These are phyloP conservation scores for Claviceps sp. DNA, from an alignment of 2,329 filamentous ascomycete genomes.

Conservation along the genomic window DNA sequence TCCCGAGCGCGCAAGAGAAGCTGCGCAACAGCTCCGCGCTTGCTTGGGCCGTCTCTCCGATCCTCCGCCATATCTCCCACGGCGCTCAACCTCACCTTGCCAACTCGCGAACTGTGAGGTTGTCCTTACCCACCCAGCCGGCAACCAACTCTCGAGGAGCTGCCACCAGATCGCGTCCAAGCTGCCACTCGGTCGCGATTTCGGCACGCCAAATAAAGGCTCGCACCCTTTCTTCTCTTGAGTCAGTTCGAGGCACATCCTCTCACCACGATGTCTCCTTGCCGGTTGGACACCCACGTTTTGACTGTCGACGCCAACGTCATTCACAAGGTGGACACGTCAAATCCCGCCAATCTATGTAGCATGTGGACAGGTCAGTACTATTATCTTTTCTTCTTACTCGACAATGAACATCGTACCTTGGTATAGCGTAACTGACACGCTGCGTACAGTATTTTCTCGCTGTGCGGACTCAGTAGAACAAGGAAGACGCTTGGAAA, in stretches of 20 bases:
- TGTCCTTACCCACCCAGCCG: too few species aligned
- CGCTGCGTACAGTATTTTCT: conserved; percentile 57
- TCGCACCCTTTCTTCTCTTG: background rate
- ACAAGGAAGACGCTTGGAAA: conserved; percentile 83
- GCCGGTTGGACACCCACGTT: conserved; percentile 70
- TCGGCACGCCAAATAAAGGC: background rate
- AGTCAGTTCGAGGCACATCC: conserved; percentile 12
- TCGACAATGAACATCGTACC: background rate
- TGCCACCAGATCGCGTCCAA: background rate
- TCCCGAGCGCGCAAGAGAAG: too few species aligned
- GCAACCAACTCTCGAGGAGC: too few species aligned
- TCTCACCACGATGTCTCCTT: conserved; percentile 44
- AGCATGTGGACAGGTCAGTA: conserved; percentile 90
- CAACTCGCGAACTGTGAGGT: too few species aligned
- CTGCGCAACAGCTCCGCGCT: too few species aligned
- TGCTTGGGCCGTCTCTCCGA: too few species aligned
- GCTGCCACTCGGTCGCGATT: background rate
- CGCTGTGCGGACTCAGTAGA: conserved; percentile 90
- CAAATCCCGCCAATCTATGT: conserved; percentile 83
- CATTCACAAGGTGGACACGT: conserved; percentile 89
- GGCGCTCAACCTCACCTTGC: too few species aligned
- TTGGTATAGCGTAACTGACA: conserved; percentile 18
- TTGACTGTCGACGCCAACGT: conserved; percentile 83
- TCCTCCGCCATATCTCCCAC: too few species aligned
- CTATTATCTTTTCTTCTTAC: background rate